Base-by-base conservation (phyloP, 2,329 filamentous ascomycete genomes). In the Hortaea werneckii region DNA sequence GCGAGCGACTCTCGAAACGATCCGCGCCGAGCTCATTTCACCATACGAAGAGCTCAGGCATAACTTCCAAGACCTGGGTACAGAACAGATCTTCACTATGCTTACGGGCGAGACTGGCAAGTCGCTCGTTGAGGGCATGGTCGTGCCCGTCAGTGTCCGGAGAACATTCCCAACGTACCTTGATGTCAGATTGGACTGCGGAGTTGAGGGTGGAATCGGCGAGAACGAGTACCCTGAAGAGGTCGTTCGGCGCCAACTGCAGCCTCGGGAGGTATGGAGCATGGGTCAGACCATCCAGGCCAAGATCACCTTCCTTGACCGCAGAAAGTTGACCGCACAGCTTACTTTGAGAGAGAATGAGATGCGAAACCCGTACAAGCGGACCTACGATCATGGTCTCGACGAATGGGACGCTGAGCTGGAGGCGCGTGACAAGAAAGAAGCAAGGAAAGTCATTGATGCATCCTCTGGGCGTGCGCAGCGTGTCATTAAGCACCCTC, bases 401-500 rank as follows among this genome's bases (percentile, higher is more conserved):
- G 58, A 60, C 6, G 87, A 89, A 55, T 98, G 92, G 92, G 89
- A 98, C 64, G 60, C 64, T 28, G 56, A 63, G 45, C 62, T 62
- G 42, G 82, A 84, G 52, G 72, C 76, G 2, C 81, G 87, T 56
- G 92, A 98, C 66, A 75, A 78, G 12, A 78, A 81, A 40, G 92
- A 96, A 61, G 83, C 80, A 50, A 65, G 67, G 61, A 88, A 94
- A 46, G 82, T 86, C 47, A 72, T 92, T 52, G 87, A 94, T 65
- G 85, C 35, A 5, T 29, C 40, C 20, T 30, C 35, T 12, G 88
- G 87, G 10, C 86, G 92, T 42, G 84, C 86, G 2, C 87, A 94
- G 65, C 81, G 92, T 64, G 92, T 98, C 49, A 92, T 98, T 72
- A 98, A 98, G 66, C 92, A 98, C 63, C 90, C 92, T 27, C 79